Base-by-base conservation (phyloP, 2,329 filamentous ascomycete genomes). In the Ophiostoma piceae region DNA sequence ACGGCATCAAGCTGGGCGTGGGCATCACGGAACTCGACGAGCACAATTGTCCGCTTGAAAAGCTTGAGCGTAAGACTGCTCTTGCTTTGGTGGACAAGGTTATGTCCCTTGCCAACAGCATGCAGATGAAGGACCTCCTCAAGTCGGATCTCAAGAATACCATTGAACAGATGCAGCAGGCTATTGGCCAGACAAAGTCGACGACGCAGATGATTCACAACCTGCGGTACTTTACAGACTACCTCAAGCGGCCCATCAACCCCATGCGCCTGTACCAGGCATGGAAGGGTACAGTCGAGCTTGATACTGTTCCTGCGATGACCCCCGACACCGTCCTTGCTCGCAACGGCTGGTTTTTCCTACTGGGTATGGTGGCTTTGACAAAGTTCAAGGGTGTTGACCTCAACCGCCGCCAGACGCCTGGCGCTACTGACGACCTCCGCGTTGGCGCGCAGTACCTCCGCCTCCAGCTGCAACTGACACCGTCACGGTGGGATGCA, bases 91-190 rank as follows among this genome's bases (percentile, higher is more conserved):
- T 97, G 12, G 91, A 96, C 72, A 91, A 94, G 76, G 87, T 98
- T 51, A 90, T 96, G 76, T 83, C 87, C 47, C 88, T 97, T 71
- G 92, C 92, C 1, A 89, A 90, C 67, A 89, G 91, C 72, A 90
- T 97, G 83, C 89, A 92, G 29, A 91, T 96, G 81, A 96, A 94
- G 75, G 95, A 98, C 74, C 81, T 98, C 22, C 87, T 93, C 19
- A 98, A 96, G 78, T 95, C 93, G 19, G 92, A 98, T 70, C 83
- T 99, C 69, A 96, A 94, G 77, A 87, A 85, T 19, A 92, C 93
- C 0, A 95, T 99, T 71, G 95, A 99, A 71, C 93, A 94, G 74
- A 92, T 99, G 79, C 94, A 98, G 77, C 89, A 92, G 74, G 90
- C 92, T 5, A 90, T 98, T 69, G 92, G 92, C 1, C 86, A 87